Evolutionary conservation across 2,329 filamentous ascomycete species (phyloP).

Genomic region (Exophiala dermatitidis): DNA sequence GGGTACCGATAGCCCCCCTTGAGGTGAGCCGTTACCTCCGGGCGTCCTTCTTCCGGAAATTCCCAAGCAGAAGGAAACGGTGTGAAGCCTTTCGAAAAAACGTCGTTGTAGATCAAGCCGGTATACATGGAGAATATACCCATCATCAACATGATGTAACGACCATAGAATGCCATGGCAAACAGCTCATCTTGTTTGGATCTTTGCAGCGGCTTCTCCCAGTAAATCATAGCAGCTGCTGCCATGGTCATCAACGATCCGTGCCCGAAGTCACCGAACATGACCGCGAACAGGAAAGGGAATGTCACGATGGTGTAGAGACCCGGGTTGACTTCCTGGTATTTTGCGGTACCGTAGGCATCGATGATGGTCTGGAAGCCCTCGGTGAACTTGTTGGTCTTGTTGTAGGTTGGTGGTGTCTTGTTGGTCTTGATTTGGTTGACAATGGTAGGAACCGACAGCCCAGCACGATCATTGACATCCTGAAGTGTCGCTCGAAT

Average conservation of each 20-base stretch:
- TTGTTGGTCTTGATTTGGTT: constrained; percentile 97
- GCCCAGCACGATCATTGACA: constrained; percentile 88
- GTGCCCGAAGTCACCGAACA: constrained; percentile 98
- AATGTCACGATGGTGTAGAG: constrained; percentile 95
- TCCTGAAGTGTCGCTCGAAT: constrained; percentile 93
- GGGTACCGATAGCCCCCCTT: constrained; percentile 78
- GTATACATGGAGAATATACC: constrained; percentile 95
- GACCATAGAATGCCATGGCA: constrained; percentile 96
- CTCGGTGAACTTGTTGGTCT: constrained; percentile 97
- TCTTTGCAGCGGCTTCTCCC: constrained; percentile 70
- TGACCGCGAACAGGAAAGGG: constrained; percentile 98
- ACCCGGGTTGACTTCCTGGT: constrained; percentile 93
- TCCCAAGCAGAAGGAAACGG: constrained; percentile 87
- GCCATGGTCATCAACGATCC: constrained; percentile 80
- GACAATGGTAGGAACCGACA: constrained; percentile 97
- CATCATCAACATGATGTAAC: constrained; percentile 98
- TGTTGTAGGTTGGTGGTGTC: constrained; percentile 92
- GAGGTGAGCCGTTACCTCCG: constrained; percentile 59
- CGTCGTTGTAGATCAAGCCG: constrained; percentile 94
- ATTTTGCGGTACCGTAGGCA: constrained; percentile 94
- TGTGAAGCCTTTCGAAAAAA: constrained; percentile 88
- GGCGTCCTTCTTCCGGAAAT: constrained; percentile 65
- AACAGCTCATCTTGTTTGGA: constrained; percentile 97
- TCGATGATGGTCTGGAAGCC: constrained; percentile 99
- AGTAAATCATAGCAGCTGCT: constrained; percentile 90